A percentile compares a stretch with the other conserved stretches of the same genome.
phyloP scores from a whole-genome alignment of 1,284 basidiomycete genomes.

The Puccinia sorghi region DNA sequence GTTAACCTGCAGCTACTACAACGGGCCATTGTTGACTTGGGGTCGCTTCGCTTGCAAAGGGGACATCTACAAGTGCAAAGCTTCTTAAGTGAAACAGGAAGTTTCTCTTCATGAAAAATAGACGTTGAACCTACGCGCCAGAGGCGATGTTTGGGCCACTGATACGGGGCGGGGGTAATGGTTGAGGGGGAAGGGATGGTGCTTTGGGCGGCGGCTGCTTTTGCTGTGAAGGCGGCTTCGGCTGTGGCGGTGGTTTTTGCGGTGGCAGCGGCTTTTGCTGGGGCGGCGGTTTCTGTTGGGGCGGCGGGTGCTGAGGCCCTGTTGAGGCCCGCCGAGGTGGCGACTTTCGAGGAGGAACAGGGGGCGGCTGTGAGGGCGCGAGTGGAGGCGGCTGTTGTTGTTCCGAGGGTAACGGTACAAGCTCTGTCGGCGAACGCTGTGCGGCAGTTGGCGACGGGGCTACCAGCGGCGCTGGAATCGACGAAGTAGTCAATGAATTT shows the following conservation, averaged over 20 bases:
- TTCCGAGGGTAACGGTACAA: not conserved
- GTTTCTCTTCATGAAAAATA: not conserved
- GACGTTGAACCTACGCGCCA: not conserved
- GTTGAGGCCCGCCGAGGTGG: not conserved
- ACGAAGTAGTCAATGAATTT: conserved; percentile 3
- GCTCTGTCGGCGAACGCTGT: conserved; percentile 9
- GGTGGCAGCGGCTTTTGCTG: no score
- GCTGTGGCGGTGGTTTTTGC: not conserved
- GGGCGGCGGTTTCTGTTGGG: not conserved
- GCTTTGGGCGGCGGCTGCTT: not conserved
- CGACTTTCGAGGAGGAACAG: conserved; percentile 6
- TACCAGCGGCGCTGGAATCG: conserved; percentile 11
- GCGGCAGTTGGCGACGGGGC: not conserved
- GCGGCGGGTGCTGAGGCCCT: not conserved
- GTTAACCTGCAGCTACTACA: conserved; percentile 32
- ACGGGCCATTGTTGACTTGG: conserved; percentile 23
- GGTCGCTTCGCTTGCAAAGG: conserved; percentile 36
- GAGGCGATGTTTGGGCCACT: not conserved
- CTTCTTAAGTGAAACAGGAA: not conserved
- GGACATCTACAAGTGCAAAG: conserved; percentile 26
- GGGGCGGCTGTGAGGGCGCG: not conserved
- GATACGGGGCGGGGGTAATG: not conserved
- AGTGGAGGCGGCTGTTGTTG: not conserved
- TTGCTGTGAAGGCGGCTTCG: not conserved
- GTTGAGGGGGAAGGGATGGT: conserved; percentile 3